Percentiles rank a stretch among this genome's conserved stretches.
Evolutionary conservation across 352 stramenopile species (phyloP).

Genomic region (Pseudoperonospora humuli): DNA sequence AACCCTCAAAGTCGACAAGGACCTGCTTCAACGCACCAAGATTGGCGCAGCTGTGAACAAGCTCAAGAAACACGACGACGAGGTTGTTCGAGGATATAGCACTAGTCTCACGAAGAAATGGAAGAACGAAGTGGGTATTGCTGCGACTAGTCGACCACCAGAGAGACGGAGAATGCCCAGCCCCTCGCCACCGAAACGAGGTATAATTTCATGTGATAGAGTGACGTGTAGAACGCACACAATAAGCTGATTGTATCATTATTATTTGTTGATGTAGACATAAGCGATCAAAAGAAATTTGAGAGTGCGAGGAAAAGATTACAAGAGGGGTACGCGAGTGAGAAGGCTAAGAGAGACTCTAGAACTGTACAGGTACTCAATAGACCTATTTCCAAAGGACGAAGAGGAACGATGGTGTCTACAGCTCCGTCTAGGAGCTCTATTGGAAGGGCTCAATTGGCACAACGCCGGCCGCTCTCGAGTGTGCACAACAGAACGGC

Average conservation of each 20-base stretch:
- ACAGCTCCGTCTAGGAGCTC: constrained; percentile 48
- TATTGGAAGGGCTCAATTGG: constrained; percentile 30
- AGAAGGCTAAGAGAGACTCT: constrained; percentile 62
- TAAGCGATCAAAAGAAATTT: constrained; percentile 36
- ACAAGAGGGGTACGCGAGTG: constrained; percentile 65
- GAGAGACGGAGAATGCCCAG: constrained; percentile 15
- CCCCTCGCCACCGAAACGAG: constrained; percentile 22
- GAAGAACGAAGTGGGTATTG: constrained; percentile 63
- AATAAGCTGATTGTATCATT: background rate
- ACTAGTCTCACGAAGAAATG: constrained; percentile 77
- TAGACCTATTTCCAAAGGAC: constrained; percentile 42
- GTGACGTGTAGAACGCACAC: too few species aligned
- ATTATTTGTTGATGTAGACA: constrained; percentile 5
- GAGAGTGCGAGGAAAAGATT: constrained; percentile 65
- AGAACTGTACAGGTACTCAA: constrained; percentile 69
- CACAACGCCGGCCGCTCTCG: constrained; percentile 26
- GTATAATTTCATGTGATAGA: constrained; percentile 5
- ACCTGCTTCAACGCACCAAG: constrained; percentile 64
- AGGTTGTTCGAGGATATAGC: constrained; percentile 75
- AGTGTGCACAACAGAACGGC: constrained; percentile 10
- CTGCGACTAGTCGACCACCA: constrained; percentile 4
- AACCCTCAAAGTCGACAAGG: constrained; percentile 67
- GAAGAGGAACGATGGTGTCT: constrained; percentile 55
- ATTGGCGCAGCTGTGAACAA: constrained; percentile 81
- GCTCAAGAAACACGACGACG: constrained; percentile 79